phyloP scores from a whole-genome alignment of 257 asterid genomes.

The Jacaranda copaia region DNA sequence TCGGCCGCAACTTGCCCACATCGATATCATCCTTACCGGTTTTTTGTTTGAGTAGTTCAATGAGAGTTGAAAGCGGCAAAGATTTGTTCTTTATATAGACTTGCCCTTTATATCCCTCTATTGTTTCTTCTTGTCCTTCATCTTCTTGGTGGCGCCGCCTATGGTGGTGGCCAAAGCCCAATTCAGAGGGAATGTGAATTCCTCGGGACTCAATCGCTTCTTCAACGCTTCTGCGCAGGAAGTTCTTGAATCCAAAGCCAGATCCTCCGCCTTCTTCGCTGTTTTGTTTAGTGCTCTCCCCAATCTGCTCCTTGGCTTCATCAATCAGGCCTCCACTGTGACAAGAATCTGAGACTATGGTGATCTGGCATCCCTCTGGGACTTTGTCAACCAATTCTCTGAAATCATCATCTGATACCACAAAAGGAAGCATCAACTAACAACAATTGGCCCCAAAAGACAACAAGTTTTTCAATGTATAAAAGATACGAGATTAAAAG shows the following conservation, averaged over 20 bases:
- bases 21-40: slow-evolving; percentile 93
- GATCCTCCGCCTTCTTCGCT: slow-evolving; percentile 50
- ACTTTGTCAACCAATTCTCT: slow-evolving; percentile 90
- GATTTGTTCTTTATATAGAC: slow-evolving; percentile 65
- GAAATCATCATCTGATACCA: slow-evolving; percentile 86
- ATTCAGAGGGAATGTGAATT: slow-evolving; percentile 55
- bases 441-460: background rate
- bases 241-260: slow-evolving; percentile 71
- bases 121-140: slow-evolving; percentile 45
- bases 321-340: slow-evolving; percentile 96
- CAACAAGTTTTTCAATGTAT: too few relatives aligned
- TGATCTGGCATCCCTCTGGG: slow-evolving; percentile 84
- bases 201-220: slow-evolving; percentile 84
- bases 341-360: slow-evolving; percentile 95
- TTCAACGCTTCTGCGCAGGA: slow-evolving; percentile 62
- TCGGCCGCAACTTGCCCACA: slow-evolving; percentile 89
- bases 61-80: slow-evolving; percentile 79
- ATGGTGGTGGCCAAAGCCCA: slow-evolving; percentile 45
- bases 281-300: slow-evolving; percentile 68
- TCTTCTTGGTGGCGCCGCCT: slow-evolving; percentile 39
- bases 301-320: slow-evolving; percentile 93
- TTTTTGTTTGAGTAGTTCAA: slow-evolving; percentile 85
- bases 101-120: slow-evolving; percentile 35
- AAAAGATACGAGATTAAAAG: background rate
- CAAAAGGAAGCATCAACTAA: slow-evolving; percentile 1